Evolutionary conservation across 148 eudicot genomes (phyloP).

Genomic region (Spergularia bocconei): DNA sequence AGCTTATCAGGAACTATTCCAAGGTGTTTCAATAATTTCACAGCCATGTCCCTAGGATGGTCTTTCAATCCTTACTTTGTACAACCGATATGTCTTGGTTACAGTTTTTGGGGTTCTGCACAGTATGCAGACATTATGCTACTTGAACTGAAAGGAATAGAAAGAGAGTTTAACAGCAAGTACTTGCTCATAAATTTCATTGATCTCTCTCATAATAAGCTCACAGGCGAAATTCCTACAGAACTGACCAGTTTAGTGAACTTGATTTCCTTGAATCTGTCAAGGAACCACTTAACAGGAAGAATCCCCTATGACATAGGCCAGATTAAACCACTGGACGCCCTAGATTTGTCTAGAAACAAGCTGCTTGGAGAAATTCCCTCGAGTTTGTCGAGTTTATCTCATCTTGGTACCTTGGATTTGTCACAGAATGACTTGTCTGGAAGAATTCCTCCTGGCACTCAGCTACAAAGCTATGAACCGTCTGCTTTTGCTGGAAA

Average conservation of each 20-base stretch:
- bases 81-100: conserved; percentile 10
- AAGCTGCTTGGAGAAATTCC: conserved; percentile 45
- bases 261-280: conserved; percentile 38
- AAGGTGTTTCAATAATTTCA: conserved; percentile 30
- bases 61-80: conserved; percentile 12
- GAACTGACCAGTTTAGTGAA: conserved; percentile 31
- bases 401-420: conserved; percentile 36
- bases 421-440: conserved; percentile 42
- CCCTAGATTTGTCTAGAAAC: conserved; percentile 51
- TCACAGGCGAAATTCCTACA: conserved; percentile 36
- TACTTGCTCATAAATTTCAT: conserved; percentile 40
- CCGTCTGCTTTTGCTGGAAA: conserved; percentile 39
- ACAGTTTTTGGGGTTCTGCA: conserved; percentile 12
- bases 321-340: conserved; percentile 18
- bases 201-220: conserved; percentile 43
- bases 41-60: conserved; percentile 18
- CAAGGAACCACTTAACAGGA: conserved; percentile 45
- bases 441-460: conserved; percentile 43
- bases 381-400: conserved; percentile 32
- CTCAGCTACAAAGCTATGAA: conserved; percentile 37
- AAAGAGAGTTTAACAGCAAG: conserved; percentile 33
- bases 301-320: conserved; percentile 41
- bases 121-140: conserved; percentile 37
- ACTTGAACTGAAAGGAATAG: conserved; percentile 29
- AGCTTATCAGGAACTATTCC: conserved; percentile 41